A percentile compares a stretch with the other conserved stretches of the same genome.
These are phyloP conservation scores for Paraphaeosphaeria sporulosa DNA, from an alignment of 2,329 filamentous ascomycete genomes.

Conservation along the genomic window DNA sequence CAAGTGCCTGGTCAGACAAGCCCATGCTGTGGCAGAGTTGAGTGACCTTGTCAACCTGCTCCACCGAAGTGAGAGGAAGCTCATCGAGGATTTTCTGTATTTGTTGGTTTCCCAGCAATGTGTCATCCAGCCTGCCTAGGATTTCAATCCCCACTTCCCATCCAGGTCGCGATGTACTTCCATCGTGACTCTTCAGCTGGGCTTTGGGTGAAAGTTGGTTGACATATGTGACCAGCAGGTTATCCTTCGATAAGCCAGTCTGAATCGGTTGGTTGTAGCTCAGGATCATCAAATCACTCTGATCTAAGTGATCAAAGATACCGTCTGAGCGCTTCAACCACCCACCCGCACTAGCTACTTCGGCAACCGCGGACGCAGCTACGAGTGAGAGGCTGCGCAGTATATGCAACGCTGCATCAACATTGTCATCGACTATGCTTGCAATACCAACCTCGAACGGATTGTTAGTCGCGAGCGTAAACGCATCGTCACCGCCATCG, in stretches of 20 bases:
- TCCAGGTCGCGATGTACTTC: conserved; percentile 63
- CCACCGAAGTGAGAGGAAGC: conserved; percentile 74
- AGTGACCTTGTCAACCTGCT: conserved; percentile 83
- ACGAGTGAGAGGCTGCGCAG: conserved; percentile 82
- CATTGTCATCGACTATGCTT: conserved; percentile 82
- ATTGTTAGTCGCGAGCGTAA: conserved; percentile 78
- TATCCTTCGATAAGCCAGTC: conserved; percentile 72
- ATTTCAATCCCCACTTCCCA: conserved; percentile 91
- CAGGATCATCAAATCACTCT: conserved; percentile 85
- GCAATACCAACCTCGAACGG: conserved; percentile 82
- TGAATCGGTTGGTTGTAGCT: conserved; percentile 59
- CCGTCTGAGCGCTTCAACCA: conserved; percentile 71
- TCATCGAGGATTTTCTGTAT: conserved; percentile 77
- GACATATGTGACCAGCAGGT: conserved; percentile 79
- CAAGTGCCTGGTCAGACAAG: conserved; percentile 79
- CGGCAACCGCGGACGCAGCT: conserved; percentile 78
- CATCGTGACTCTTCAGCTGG: conserved; percentile 46
- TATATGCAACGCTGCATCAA: conserved; percentile 77
- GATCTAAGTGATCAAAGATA: conserved; percentile 73
- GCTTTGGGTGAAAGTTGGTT: conserved; percentile 63
- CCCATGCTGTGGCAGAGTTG: conserved; percentile 78
- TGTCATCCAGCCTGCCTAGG: conserved; percentile 80
- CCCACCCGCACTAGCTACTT: conserved; percentile 81
- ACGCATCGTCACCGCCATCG: conserved; percentile 69
- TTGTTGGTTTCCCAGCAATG: conserved; percentile 72